A percentile compares a stretch with the other conserved stretches of the same genome.
These are phyloP conservation scores for Austroboletus niveus DNA, from an alignment of 1,284 basidiomycete genomes.

Conservation along the genomic window DNA sequence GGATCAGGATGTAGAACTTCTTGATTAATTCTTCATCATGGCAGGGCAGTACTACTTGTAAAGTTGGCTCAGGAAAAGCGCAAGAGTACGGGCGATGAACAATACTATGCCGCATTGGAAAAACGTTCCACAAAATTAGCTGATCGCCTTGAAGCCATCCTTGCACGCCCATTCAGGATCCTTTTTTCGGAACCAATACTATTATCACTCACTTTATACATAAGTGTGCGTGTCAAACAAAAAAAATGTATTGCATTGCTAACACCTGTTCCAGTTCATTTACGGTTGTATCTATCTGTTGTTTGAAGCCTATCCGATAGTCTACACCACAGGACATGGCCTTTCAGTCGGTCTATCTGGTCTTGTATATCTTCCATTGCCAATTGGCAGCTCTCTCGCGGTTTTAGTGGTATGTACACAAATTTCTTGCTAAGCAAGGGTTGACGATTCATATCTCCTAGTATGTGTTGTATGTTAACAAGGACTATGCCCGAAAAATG, in stretches of 20 bases:
- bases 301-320: slow-evolving; percentile 60
- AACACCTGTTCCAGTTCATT: slow-evolving; percentile 45
- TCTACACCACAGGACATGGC: slow-evolving; percentile 51
- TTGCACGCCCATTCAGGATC: slow-evolving; percentile 65
- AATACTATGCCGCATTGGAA: slow-evolving; percentile 59
- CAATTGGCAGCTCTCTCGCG: slow-evolving; percentile 52
- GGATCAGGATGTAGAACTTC: neutral
- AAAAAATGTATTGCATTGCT: neutral
- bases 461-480: slow-evolving; percentile 55
- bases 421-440: slow-evolving; percentile 31
- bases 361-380: slow-evolving; percentile 52
- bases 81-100: slow-evolving; percentile 59
- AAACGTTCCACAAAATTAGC: slow-evolving; percentile 38
- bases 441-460: slow-evolving; percentile 22
- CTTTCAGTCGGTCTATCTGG: slow-evolving; percentile 51
- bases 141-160: slow-evolving; percentile 44
- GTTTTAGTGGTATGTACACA: slow-evolving; percentile 39
- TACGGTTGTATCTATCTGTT: slow-evolving; percentile 63
- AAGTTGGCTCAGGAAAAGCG: slow-evolving; percentile 43
- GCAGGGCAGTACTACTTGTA: slow-evolving; percentile 55
- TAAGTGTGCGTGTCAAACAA: slow-evolving; percentile 45
- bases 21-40: neutral
- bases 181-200: slow-evolving; percentile 80
- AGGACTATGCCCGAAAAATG: slow-evolving; percentile 47
- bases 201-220: slow-evolving; percentile 65